These are phyloP conservation scores for Flagelloscypha sp. DNA, from an alignment of 768 basidiomycete species.

Conservation along the genomic window DNA sequence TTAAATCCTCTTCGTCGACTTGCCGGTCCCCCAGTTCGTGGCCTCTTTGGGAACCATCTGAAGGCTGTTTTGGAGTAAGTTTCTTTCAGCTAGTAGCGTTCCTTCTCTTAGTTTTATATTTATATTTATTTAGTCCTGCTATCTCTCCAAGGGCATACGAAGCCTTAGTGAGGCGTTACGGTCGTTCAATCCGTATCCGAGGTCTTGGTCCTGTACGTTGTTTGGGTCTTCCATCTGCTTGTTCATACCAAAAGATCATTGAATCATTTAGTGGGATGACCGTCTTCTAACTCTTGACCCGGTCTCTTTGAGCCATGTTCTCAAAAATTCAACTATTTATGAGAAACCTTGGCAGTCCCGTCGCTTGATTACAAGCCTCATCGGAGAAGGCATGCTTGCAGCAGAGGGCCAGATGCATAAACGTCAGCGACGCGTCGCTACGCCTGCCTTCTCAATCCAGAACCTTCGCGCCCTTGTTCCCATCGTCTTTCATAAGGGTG, in stretches of 20 bases:
- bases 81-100: neutral
- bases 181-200: constrained; percentile 60
- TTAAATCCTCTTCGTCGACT: constrained; percentile 42
- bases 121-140: constrained; percentile 33
- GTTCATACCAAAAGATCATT: constrained; percentile 1
- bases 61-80: constrained; percentile 50
- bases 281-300: constrained; percentile 81
- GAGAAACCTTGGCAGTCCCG: constrained; percentile 83
- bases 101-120: constrained; percentile 5
- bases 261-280: constrained; percentile 53
- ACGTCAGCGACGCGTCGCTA: constrained; percentile 70
- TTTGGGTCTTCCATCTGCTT: neutral
- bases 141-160: constrained; percentile 49
- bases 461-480: constrained; percentile 67
- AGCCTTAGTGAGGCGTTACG: constrained; percentile 47
- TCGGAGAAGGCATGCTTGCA: constrained; percentile 78
- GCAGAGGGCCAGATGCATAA: constrained; percentile 74
- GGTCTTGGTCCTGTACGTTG: constrained; percentile 62
- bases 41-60: constrained; percentile 49
- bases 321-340: constrained; percentile 64
- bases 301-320: constrained; percentile 59
- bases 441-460: constrained; percentile 74
- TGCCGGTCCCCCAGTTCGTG: constrained; percentile 49
- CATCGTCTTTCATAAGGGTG: constrained; percentile 61
- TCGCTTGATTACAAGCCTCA: constrained; percentile 61